phyloP scores from a whole-genome alignment of 129 eudicot genomes.

The Daucus carota region DNA sequence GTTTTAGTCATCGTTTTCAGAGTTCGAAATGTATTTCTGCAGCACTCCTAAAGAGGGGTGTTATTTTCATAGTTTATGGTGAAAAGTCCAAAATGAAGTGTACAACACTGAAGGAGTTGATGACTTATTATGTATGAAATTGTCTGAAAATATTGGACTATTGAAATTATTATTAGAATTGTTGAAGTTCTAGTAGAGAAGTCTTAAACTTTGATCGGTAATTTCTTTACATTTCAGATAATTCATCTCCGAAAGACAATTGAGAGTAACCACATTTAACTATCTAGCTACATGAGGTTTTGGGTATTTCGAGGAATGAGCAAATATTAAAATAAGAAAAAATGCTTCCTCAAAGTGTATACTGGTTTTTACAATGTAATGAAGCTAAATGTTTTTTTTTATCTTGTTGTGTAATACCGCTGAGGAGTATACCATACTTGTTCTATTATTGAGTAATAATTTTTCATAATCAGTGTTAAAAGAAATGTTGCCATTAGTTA shows the following conservation, averaged over 20 bases:
- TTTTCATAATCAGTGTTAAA: too few species aligned
- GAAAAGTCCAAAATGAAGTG: background rate
- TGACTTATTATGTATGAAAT: too few species aligned
- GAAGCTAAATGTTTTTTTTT: background rate
- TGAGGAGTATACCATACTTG: background rate
- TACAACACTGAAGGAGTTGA: background rate
- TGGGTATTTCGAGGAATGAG: background rate
- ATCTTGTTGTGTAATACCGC: background rate
- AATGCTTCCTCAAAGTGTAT: background rate
- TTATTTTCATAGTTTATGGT: background rate
- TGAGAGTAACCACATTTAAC: background rate
- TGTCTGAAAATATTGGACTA: background rate
- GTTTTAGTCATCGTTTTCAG: background rate
- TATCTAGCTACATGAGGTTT: background rate
- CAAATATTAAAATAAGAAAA: background rate
- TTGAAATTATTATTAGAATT: background rate
- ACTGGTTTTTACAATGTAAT: background rate
- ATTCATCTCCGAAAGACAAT: too few species aligned
- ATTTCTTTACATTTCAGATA: background rate
- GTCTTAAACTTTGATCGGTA: background rate
- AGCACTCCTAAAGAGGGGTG: background rate
- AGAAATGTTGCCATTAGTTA: background rate
- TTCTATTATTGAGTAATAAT: background rate
- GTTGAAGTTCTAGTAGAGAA: background rate
- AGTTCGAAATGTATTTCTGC: constrained; percentile 1